phyloP scores from a whole-genome alignment of 1,284 basidiomycete species.

The Cutaneotrichosporon cavernicola region DNA sequence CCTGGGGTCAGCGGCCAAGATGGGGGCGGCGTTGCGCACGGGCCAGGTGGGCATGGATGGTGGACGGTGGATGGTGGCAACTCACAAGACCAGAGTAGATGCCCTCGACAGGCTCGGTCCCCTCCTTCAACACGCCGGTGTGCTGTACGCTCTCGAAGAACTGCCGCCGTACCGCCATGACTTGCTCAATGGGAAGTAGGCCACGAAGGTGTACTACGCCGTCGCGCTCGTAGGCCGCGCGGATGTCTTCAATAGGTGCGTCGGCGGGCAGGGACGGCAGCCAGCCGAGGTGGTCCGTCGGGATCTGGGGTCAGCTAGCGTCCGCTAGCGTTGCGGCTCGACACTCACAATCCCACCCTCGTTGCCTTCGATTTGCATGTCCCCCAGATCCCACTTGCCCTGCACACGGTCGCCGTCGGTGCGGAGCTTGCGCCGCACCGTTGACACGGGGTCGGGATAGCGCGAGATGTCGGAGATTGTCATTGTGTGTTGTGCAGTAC shows the following conservation, averaged over 20 bases:
- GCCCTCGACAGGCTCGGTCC: conserved; percentile 20
- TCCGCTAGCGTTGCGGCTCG: background rate
- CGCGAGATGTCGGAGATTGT: conserved; percentile 16
- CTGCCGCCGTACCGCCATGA: conserved; percentile 2
- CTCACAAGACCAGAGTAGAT: conserved; percentile 17
- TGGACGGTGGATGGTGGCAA: background rate
- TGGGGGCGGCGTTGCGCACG: background rate
- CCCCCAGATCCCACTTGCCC: conserved; percentile 15
- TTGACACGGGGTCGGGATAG: conserved; percentile 18
- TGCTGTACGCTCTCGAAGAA: conserved; percentile 22
- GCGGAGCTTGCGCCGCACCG: conserved; percentile 10
- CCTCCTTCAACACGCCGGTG: conserved; percentile 18
- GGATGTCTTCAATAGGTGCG: conserved; percentile 20
- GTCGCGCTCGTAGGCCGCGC: conserved; percentile 22
- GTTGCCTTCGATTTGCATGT: conserved; percentile 22
- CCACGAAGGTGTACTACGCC: conserved; percentile 25
- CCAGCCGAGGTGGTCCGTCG: conserved; percentile 20
- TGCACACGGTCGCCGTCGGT: conserved; percentile 9
- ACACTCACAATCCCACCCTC: conserved; percentile 20
- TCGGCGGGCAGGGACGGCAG: conserved; percentile 21
- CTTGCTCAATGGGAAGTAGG: conserved; percentile 15
- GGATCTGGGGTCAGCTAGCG: conserved; percentile 18
- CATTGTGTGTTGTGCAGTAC: conserved; percentile 1
- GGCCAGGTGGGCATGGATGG: background rate
- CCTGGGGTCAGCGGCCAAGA: background rate